Base-by-base conservation (phyloP, 176 grass and related monocot genomes). In the Triticum urartu region DNA sequence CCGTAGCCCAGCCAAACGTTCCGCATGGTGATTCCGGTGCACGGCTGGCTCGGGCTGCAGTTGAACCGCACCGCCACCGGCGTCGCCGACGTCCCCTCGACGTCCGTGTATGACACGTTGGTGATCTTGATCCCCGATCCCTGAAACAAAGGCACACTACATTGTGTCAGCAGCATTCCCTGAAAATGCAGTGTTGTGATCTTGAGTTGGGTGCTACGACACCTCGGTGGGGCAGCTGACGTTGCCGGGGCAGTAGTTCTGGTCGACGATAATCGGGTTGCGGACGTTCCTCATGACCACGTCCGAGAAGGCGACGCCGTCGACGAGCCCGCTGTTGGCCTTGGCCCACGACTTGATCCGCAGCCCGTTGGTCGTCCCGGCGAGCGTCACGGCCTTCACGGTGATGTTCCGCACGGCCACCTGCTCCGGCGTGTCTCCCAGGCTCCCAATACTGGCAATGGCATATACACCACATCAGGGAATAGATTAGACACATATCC, bases 341-440 rank as follows among this genome's bases (percentile, higher is more conserved):
- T 82, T 93, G 11, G 54, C 86, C 91, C 91, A 93, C 33, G 88
- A 80, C 91, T 93, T 93, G 77, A 93, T 86, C 69, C 88, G 77
- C 25, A 93, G 34, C 72, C 91, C 88, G 36, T 90, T 93, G 24
- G 83, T 78, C 4, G 91, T 93, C 4, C 64, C 88, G 8, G 6
- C 11, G 64, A 93, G 78, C 34, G 34, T 68, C 6, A 86, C 86
- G 12, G 25, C 75, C 64, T 17, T 86, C 62, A 90, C 89, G 14
- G 85, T 83, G 40, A 93, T 85, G 79, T 91, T 88, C 77, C 77
- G 65, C 78, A 91, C 88, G 7, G 88, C 83, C 33, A 38, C n/a
- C 26, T 93, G 82, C 11, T 79, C 59, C 28, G 78, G 42, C 47
- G 78, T 52, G 17, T 74, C 82, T 0, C 86, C 86, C 36, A 93